Base-by-base conservation (phyloP, 2,329 filamentous ascomycete species). In the Sporothrix luriei region DNA sequence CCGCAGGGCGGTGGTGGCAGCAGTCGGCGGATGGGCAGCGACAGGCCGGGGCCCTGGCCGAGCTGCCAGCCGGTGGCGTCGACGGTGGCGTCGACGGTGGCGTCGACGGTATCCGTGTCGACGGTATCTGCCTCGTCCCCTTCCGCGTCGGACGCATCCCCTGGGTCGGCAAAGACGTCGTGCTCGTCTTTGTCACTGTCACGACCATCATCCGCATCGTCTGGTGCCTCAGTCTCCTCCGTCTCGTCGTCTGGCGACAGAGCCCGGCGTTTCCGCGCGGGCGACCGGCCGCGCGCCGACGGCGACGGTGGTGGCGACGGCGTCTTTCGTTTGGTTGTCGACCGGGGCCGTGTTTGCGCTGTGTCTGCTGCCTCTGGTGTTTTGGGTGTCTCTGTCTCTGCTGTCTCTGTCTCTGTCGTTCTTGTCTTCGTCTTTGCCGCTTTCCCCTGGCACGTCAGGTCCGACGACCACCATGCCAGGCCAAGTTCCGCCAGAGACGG, bases 401-500 rank as follows among this genome's bases (percentile, higher is more conserved):
- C 11, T 19, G n/a, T 7, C 10, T 48, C 14, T 2, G 38, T 19
- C 21, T 48, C 4, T 48, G 11, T 48, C 43, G 43, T 48, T 5
- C 14, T 14, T 19, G 3, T 48, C 19, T 4, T 4, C 48, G n/a
- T 9, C 51, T 10, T 54, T 5, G 14, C 13, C 13, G 46, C 16
- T 48, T 14, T 61, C 14, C 29, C 5, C 10, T 21, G n/a, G 3
- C 52, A 52, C 26, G 38, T 33, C 3, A 33, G 2, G 11, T 69
- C 68, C 29, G 66, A 19, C 46, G 59, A 21, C 57, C 59, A 59
- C 70, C 70, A 70, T 2, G 68, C 48, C n/a, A 72, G 68, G n/a
- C 71, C 71, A 16, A 72, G 71, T 24, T 72, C 71, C 0, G 68
- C 66, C 16, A 72, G 55, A 7, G 71, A 72, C 26, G 71, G 71